phyloP scores from a whole-genome alignment of 108 stramenopile genomes.

The Cyclotella choctawhatcheeana region DNA sequence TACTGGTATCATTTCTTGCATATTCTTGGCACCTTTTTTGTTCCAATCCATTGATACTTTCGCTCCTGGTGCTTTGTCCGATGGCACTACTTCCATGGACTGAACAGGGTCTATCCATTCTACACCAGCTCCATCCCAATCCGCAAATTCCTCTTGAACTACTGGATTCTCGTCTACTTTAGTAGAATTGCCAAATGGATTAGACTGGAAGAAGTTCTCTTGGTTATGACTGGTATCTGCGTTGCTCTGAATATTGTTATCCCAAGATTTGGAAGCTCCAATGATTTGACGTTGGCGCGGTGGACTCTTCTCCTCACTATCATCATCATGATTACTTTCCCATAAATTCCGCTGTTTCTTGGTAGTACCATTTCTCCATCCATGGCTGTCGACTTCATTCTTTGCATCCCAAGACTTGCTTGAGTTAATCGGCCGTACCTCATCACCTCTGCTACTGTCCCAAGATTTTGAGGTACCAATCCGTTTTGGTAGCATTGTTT shows the following conservation, averaged over 20 bases:
- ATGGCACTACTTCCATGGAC: not conserved
- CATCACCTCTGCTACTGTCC: slow-evolving; percentile 1
- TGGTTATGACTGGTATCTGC: not conserved
- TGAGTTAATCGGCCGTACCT: not conserved
- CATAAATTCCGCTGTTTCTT: slow-evolving; percentile 28
- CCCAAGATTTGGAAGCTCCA: slow-evolving; percentile 35
- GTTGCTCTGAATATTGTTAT: slow-evolving; percentile 9
- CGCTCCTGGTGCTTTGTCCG: not conserved
- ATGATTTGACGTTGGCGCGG: slow-evolving; percentile 3
- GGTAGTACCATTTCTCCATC: slow-evolving; percentile 5
- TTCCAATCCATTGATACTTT: not conserved
- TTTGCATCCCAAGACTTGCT: slow-evolving; percentile 24
- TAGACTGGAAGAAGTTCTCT: not conserved
- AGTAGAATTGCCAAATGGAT: not conserved
- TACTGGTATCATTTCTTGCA: not conserved
- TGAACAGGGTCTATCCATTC: no score
- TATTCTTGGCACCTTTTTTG: not conserved
- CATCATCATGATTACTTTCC: slow-evolving; percentile 9
- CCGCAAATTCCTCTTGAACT: not conserved
- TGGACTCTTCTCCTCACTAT: slow-evolving; percentile 9
- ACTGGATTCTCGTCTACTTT: not conserved
- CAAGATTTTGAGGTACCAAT: slow-evolving; percentile 22
- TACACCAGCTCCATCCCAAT: not conserved
- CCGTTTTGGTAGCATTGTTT: slow-evolving; percentile 11
- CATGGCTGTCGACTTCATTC: not conserved